Conservation (phyloP, 176 grass and related monocot genomes). For the Triticum timopheevii region DNA sequence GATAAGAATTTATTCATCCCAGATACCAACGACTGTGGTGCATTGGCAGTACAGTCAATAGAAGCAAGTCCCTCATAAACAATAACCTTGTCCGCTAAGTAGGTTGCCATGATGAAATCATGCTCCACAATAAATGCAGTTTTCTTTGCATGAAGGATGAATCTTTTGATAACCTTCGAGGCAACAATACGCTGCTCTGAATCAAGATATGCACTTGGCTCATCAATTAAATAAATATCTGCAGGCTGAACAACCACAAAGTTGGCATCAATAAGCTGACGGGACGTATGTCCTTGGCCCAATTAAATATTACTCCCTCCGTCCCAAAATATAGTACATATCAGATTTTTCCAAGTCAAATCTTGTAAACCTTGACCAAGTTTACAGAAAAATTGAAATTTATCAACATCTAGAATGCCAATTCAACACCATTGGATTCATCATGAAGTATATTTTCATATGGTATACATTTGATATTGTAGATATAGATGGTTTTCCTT, state of each 20-base stretch:
- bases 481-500: too few relatives aligned
- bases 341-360: too few relatives aligned
- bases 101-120: conserved; percentile 22
- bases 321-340: too few relatives aligned
- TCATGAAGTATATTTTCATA: too few relatives aligned
- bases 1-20: conserved; percentile 22
- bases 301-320: not conserved
- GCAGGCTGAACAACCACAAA: conserved; percentile 19
- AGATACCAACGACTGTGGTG: conserved; percentile 19
- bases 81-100: conserved; percentile 23
- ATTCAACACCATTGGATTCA: too few relatives aligned
- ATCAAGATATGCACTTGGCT: conserved; percentile 19
- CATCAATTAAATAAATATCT: conserved; percentile 26
- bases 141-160: conserved; percentile 27
- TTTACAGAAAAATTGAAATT: not conserved
- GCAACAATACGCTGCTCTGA: conserved; percentile 24
- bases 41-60: conserved; percentile 27
- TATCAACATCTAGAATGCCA: too few relatives aligned
- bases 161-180: conserved; percentile 19
- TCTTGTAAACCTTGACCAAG: not conserved
- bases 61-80: conserved; percentile 13
- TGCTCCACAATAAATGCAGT: conserved; percentile 24
- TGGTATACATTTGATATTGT: too few relatives aligned
- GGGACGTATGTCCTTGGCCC: not conserved
- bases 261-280: not conserved